These are phyloP conservation scores for Tetrahymena borealis DNA, from an alignment of 73 alveolate genomes.

Conservation along the genomic window DNA sequence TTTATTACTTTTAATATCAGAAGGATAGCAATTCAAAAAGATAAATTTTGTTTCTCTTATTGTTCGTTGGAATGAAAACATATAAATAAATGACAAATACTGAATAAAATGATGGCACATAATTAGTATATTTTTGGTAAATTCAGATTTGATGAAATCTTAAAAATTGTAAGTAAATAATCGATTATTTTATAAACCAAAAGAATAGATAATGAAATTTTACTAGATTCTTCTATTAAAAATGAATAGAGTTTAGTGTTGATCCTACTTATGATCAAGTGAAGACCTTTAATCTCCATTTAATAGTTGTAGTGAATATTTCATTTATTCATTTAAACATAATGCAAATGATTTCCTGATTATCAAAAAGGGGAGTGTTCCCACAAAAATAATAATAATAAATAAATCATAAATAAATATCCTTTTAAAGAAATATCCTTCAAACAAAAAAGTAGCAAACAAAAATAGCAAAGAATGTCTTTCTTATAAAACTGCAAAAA, in stretches of 20 bases:
- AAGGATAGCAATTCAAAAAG: background rate
- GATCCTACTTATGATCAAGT: background rate
- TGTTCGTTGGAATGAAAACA: background rate
- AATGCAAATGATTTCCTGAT: background rate
- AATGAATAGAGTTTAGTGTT: background rate
- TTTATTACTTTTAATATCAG: background rate
- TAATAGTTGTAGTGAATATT: background rate
- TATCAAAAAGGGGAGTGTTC: background rate
- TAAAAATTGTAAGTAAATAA: background rate
- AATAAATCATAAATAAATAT: background rate
- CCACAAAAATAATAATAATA: background rate
- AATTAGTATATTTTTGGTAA: background rate
- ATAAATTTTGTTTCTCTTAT: background rate
- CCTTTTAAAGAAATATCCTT: background rate
- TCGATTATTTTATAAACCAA: background rate
- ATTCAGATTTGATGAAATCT: background rate
- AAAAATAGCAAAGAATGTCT: background rate
- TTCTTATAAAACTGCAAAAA: conserved; percentile 20
- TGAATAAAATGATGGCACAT: background rate
- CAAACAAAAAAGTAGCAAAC: background rate
- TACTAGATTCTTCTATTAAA: background rate
- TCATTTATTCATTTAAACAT: background rate
- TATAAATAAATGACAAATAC: background rate
- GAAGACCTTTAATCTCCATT: no score
- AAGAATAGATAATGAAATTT: background rate